phyloP scores from a whole-genome alignment of 768 basidiomycete genomes.

The Candolleomyces eurysporus region DNA sequence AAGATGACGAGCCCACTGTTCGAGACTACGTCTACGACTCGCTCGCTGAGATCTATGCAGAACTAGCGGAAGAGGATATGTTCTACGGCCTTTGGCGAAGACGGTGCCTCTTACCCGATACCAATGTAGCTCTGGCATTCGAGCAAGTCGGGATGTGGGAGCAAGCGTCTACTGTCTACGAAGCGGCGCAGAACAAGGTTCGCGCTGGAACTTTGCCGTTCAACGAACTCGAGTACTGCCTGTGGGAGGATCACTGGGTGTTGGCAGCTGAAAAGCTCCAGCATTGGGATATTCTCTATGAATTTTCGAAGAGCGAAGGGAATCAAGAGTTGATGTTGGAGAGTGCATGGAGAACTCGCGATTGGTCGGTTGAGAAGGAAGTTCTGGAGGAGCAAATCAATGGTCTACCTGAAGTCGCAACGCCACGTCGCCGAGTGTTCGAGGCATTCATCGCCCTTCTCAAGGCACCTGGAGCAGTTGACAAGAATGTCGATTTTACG shows the following conservation, averaged over 20 bases:
- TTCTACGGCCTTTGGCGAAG: slow-evolving; percentile 96
- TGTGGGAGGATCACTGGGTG: slow-evolving; percentile 99
- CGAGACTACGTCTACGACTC: slow-evolving; percentile 88
- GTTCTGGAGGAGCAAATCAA: slow-evolving; percentile 78
- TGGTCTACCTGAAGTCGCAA: slow-evolving; percentile 80
- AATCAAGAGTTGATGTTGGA: slow-evolving; percentile 93
- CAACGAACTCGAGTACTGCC: slow-evolving; percentile 91
- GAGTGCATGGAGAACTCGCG: slow-evolving; percentile 90
- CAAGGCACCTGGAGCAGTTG: slow-evolving; percentile 75
- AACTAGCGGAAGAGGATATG: slow-evolving; percentile 93
- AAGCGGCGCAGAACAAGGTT: slow-evolving; percentile 84
- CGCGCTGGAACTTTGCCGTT: slow-evolving; percentile 81
- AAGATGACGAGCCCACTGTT: slow-evolving; percentile 76
- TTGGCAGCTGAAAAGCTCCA: slow-evolving; percentile 93
- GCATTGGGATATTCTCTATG: slow-evolving; percentile 94
- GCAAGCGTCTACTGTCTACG: slow-evolving; percentile 84
- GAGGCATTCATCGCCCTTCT: slow-evolving; percentile 91
- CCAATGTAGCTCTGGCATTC: slow-evolving; percentile 81
- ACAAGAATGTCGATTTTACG: slow-evolving; percentile 87
- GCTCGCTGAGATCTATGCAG: slow-evolving; percentile 92
- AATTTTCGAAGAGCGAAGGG: slow-evolving; percentile 83
- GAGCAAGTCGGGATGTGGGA: slow-evolving; percentile 99
- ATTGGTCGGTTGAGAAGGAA: slow-evolving; percentile 85
- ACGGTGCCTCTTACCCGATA: slow-evolving; percentile 85
- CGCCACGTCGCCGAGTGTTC: slow-evolving; percentile 95